Evolutionary conservation across 306 rosid genomes (phyloP).

Genomic region (Medicago ruthenica): DNA sequence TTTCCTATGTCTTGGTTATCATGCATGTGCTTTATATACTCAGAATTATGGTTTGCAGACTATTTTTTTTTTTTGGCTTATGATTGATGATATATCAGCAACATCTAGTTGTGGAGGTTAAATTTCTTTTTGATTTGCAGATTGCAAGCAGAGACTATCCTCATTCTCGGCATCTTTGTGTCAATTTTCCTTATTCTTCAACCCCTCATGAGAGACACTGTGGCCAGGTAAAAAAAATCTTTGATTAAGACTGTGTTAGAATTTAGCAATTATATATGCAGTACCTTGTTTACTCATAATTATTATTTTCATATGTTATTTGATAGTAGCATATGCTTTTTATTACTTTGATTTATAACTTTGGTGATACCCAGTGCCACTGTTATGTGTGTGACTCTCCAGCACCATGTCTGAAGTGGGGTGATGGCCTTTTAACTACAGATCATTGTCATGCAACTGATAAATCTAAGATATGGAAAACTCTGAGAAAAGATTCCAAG

Average conservation of each 20-base stretch:
- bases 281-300: background rate
- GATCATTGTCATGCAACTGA: slow-evolving; percentile 90
- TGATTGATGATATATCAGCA: background rate
- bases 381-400: slow-evolving; percentile 78
- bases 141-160: slow-evolving; percentile 90
- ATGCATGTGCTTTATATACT: background rate
- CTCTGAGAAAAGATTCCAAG: slow-evolving; percentile 51
- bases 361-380: slow-evolving; percentile 70
- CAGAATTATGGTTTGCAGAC: background rate
- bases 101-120: slow-evolving; percentile 31
- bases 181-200: slow-evolving; percentile 61
- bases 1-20: background rate
- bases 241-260: slow-evolving; percentile 13
- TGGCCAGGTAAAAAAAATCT: slow-evolving; percentile 53
- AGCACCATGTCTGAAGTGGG: slow-evolving; percentile 81
- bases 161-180: slow-evolving; percentile 86
- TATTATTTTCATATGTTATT: background rate
- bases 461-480: slow-evolving; percentile 62
- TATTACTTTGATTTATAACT: slow-evolving; percentile 30
- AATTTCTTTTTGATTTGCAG: slow-evolving; percentile 52
- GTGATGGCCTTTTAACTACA: slow-evolving; percentile 43
- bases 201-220: slow-evolving; percentile 67
- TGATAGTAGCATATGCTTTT: background rate
- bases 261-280: background rate
- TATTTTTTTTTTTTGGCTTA: slow-evolving; percentile 6